Conservation (phyloP, 2,329 filamentous ascomycete species). For the Aspergillus proliferans region DNA sequence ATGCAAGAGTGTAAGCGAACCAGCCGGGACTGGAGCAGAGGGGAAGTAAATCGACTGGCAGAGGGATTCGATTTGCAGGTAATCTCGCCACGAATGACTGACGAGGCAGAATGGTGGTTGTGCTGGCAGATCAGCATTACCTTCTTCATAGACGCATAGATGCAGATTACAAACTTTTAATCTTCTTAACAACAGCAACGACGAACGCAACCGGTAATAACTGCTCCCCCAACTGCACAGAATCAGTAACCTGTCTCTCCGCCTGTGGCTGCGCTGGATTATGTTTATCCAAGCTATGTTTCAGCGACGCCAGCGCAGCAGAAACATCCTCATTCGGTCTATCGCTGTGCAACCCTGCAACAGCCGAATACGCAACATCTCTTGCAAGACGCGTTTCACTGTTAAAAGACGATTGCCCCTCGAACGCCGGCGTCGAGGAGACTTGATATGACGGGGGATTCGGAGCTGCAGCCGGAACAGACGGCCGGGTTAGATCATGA, state of each 20-base stretch:
- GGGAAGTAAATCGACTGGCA: slow-evolving; percentile 21
- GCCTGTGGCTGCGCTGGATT: background rate
- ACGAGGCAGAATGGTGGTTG: slow-evolving; percentile 21
- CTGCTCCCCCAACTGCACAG: background rate
- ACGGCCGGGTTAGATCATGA: slow-evolving; percentile 7
- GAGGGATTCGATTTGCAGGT: slow-evolving; percentile 12
- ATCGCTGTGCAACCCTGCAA: slow-evolving; percentile 5
- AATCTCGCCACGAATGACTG: slow-evolving; percentile 20
- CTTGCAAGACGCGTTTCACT: slow-evolving; percentile 17
- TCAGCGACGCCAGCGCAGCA: slow-evolving; percentile 12
- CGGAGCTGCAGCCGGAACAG: slow-evolving; percentile 7
- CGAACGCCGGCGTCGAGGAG: slow-evolving; percentile 13
- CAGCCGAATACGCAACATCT: slow-evolving; percentile 18
- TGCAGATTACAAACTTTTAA: slow-evolving; percentile 10
- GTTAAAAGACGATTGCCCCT: slow-evolving; percentile 20
- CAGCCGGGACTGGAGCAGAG: slow-evolving; percentile 13
- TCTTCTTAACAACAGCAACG: slow-evolving; percentile 14
- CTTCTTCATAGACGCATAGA: background rate
- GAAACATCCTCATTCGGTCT: slow-evolving; percentile 15
- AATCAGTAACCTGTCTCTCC: background rate
- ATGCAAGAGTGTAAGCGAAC: slow-evolving; percentile 16
- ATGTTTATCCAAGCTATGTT: slow-evolving; percentile 13
- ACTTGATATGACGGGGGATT: slow-evolving; percentile 7
- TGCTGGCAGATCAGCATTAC: slow-evolving; percentile 2
- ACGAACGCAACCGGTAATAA: slow-evolving; percentile 15